Evolutionary conservation across 2,329 filamentous ascomycete genomes (phyloP).

Genomic region (Emmonsia crescens): DNA sequence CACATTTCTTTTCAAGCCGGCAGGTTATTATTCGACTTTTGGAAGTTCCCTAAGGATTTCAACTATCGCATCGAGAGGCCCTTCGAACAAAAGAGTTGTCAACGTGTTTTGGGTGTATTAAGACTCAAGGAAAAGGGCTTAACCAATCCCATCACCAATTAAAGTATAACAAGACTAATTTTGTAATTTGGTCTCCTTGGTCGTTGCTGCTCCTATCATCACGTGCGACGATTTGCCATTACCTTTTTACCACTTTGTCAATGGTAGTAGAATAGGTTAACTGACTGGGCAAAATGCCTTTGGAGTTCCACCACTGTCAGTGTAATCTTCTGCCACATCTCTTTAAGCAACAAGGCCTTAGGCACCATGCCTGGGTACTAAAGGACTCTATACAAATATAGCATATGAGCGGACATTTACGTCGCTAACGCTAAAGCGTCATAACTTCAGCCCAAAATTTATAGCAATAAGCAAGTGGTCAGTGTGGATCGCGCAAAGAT

Average conservation of each 20-base stretch:
- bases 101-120: not conserved
- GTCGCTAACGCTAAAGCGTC: too few relatives aligned
- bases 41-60: not conserved
- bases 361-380: too few relatives aligned
- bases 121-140: not conserved
- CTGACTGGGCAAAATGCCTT: not conserved
- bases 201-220: not conserved
- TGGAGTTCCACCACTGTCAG: not conserved
- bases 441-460: too few relatives aligned
- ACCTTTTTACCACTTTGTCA: not conserved
- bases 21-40: not conserved
- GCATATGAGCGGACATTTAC: too few relatives aligned
- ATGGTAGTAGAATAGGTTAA: not conserved
- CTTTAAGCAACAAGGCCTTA: not conserved
- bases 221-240: not conserved
- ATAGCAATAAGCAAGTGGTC: too few relatives aligned
- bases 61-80: not conserved
- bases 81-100: not conserved
- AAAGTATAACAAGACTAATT: not conserved
- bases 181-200: not conserved
- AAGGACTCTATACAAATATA: too few relatives aligned
- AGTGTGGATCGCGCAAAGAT: too few relatives aligned
- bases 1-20: too few relatives aligned
- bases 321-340: not conserved
- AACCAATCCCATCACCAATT: not conserved